These are phyloP conservation scores for Nepenthes mirabilis DNA, from an alignment of 148 eudicot species.

Conservation along the genomic window DNA sequence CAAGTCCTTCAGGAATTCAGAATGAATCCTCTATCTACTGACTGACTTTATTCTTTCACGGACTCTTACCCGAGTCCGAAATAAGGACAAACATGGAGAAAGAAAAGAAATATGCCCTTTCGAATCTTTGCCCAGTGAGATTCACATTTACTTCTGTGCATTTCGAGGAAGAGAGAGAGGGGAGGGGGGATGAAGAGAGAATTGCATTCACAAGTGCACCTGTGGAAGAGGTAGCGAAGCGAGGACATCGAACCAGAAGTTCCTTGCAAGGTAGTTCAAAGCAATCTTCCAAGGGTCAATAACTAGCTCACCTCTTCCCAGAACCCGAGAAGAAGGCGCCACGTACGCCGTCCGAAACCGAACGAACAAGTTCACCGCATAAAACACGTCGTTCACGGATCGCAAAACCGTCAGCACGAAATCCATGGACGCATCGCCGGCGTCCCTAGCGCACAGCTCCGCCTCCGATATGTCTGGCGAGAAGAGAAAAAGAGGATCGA, in stretches of 20 bases:
- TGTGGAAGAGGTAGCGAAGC: conserved; percentile 54
- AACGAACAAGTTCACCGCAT: conserved; percentile 24
- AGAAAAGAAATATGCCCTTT: no score
- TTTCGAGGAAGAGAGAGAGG: no score
- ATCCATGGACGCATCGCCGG: conserved; percentile 16
- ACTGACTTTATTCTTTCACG: no score
- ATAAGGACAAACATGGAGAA: no score
- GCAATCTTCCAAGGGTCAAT: conserved; percentile 40
- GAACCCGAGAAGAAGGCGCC: conserved; percentile 40
- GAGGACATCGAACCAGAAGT: conserved; percentile 38
- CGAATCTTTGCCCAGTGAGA: no score
- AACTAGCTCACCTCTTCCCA: conserved; percentile 59
- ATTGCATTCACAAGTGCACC: conserved; percentile 14
- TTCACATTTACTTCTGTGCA: no score
- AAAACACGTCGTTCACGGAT: conserved; percentile 29
- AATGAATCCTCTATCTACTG: no score
- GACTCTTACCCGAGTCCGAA: no score
- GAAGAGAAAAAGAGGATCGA: conserved; percentile 55
- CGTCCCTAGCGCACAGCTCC: conserved; percentile 16
- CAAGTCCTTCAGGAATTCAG: no score
- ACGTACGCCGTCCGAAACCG: conserved; percentile 45
- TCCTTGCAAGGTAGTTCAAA: conserved; percentile 19
- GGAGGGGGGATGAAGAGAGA: not conserved
- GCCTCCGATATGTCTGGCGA: conserved; percentile 17
- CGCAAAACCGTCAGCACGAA: conserved; percentile 31